phyloP scores from a whole-genome alignment of 345 rosid genomes.

The Eucalyptus sideroxylon region DNA sequence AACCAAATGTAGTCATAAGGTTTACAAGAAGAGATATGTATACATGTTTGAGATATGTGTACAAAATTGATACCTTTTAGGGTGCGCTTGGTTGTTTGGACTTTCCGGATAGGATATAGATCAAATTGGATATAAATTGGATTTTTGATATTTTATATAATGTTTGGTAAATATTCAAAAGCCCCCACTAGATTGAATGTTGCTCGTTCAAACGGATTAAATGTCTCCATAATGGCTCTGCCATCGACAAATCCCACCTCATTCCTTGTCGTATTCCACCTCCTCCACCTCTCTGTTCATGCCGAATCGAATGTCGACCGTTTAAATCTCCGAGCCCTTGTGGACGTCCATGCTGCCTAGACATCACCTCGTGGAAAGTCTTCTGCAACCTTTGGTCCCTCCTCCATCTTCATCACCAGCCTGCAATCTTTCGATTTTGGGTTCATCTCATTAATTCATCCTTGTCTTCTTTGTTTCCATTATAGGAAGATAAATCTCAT shows the following conservation, averaged over 20 bases:
- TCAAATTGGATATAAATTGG: neutral
- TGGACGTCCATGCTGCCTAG: neutral
- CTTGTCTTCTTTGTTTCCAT: too few species aligned
- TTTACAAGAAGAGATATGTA: neutral
- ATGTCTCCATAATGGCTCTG: neutral
- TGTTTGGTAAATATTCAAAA: neutral
- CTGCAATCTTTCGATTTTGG: too few species aligned
- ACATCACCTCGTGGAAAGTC: neutral
- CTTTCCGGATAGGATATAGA: neutral
- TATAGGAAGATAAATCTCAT: too few species aligned
- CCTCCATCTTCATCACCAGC: too few species aligned
- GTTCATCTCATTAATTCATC: too few species aligned
- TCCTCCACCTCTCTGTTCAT: neutral
- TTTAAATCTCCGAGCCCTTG: neutral
- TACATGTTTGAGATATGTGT: neutral
- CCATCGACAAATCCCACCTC: neutral
- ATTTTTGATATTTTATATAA: too few species aligned
- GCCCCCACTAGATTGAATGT: neutral
- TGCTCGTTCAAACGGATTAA: neutral
- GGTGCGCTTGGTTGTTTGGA: neutral
- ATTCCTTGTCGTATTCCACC: neutral
- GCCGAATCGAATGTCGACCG: neutral
- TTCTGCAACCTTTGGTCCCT: neutral
- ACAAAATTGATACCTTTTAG: too few species aligned
- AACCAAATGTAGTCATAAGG: too few species aligned